Evolutionary conservation across 176 grass and related monocot species (phyloP).

Genomic region (Zea mays): DNA sequence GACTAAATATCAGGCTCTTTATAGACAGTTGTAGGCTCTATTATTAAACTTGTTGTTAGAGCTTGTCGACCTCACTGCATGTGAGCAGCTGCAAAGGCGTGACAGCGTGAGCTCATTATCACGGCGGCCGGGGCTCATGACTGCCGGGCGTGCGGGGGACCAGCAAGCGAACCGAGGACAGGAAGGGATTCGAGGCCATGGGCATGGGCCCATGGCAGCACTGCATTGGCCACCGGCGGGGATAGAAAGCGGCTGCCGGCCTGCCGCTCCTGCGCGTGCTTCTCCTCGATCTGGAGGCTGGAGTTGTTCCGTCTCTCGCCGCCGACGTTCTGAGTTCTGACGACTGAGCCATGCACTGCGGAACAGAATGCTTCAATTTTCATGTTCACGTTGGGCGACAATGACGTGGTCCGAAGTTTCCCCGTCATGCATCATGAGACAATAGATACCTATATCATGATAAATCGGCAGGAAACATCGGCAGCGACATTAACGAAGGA

Average conservation of each 20-base stretch:
- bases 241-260: not conserved
- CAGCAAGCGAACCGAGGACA: not conserved
- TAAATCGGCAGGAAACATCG: no score
- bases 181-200: not conserved
- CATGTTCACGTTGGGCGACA: no score
- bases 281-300: not conserved
- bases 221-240: not conserved
- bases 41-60: no score
- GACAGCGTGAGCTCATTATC: conserved; percentile 20
- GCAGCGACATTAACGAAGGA: no score
- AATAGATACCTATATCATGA: no score
- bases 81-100: conserved; percentile 6
- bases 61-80: no score
- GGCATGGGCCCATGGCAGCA: not conserved
- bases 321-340: not conserved
- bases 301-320: not conserved
- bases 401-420: no score
- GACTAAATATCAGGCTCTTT: no score
- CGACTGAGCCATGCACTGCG: no score
- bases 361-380: no score
- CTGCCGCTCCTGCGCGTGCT: conserved; percentile 9
- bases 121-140: not conserved
- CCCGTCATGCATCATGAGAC: no score
- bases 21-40: no score
- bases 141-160: not conserved